Base-by-base conservation (phyloP, 2,329 filamentous ascomycete species). In the Calonectria multiphialidica region DNA sequence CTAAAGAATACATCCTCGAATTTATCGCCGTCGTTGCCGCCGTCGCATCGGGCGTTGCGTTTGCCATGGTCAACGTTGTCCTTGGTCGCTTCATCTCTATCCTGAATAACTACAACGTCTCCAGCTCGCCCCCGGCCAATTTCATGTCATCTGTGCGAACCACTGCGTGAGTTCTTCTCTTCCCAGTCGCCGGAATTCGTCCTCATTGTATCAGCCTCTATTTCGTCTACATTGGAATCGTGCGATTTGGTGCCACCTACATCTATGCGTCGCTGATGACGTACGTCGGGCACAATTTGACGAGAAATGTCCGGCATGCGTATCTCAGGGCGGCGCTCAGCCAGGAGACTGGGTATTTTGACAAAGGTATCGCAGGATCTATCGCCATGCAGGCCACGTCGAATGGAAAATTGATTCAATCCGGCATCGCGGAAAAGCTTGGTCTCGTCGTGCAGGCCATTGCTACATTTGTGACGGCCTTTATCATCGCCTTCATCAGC, bases 281-380 rank as follows among this genome's bases (percentile, higher is more conserved):
- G 3, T 86, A 89, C 47, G 83, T 87, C 7, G 88, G 88, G 3
- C 86, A 87, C 65, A 83, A 88, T 9, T 87, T 88, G 2, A 88
- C 88, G 4, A 86, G 87, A 67, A 86, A 83, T 45, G 80, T 86
- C 33, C 83, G 90, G 13, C 83, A 86, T 53, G 84, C 84, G 35
- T 91, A 89, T 72, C 82, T 91, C 9, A 84, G 86, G 44, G 82
- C 85, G 35, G 84, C 88, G 1, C 82, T 91, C 18, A 81, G 87
- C 15, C 87, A 89, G 71, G 87, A 89, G 61, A 83, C 89, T 23
- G 83, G 84, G 59, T 87, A 85, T 75, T 89, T 88, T 71, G 88
- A 90, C 73, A 79, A 80, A 45, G 82, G 81, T 42, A 77, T 77
- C 3, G 82, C 82, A 37, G 87, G 86, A 8, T 87, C 86, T 30